Percentiles rank a stretch among this genome's conserved stretches.
Conservation (phyloP, 1,139 yeast genomes). For the Nakaseomyces nivariensis region DNA sequence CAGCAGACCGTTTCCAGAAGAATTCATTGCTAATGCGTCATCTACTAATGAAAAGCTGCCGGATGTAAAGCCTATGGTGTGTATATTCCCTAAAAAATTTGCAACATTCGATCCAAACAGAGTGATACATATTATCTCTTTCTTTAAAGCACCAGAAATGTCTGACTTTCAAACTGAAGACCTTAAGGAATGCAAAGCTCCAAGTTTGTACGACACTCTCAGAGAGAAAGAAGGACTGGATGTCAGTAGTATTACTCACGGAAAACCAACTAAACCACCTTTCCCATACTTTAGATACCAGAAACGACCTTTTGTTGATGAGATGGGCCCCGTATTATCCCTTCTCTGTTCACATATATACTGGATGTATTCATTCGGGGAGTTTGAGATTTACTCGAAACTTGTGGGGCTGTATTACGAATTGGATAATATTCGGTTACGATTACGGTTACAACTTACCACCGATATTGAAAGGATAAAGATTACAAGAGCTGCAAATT, state of each 20-base stretch:
- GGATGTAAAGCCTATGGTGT: conserved; percentile 40
- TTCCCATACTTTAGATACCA: conserved; percentile 43
- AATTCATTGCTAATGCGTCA: conserved; percentile 47
- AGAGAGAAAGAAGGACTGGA: conserved; percentile 26
- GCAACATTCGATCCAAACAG: conserved; percentile 30
- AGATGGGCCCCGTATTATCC: conserved; percentile 47
- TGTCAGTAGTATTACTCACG: conserved; percentile 4
- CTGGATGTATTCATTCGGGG: conserved; percentile 63
- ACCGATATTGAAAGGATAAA: conserved; percentile 48
- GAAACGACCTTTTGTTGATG: conserved; percentile 41
- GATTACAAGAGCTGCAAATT: conserved; percentile 52
- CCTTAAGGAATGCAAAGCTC: conserved; percentile 10
- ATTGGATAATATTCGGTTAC: conserved; percentile 55
- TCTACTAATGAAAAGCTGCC: conserved; percentile 45
- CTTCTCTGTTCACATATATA: conserved; percentile 54
- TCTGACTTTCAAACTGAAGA: conserved; percentile 34
- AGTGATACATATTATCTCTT: conserved; percentile 21
- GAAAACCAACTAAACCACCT: conserved; percentile 36
- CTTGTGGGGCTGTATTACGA: conserved; percentile 45
- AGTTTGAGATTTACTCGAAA: conserved; percentile 49
- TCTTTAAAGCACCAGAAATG: conserved; percentile 26
- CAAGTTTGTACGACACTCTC: conserved; percentile 15
- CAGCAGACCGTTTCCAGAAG: conserved; percentile 55
- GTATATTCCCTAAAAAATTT: conserved; percentile 52
- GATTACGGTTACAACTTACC: conserved; percentile 45